Evolutionary conservation across 768 basidiomycete species (phyloP).

Genomic region (Clitopilus passeckerianus): DNA sequence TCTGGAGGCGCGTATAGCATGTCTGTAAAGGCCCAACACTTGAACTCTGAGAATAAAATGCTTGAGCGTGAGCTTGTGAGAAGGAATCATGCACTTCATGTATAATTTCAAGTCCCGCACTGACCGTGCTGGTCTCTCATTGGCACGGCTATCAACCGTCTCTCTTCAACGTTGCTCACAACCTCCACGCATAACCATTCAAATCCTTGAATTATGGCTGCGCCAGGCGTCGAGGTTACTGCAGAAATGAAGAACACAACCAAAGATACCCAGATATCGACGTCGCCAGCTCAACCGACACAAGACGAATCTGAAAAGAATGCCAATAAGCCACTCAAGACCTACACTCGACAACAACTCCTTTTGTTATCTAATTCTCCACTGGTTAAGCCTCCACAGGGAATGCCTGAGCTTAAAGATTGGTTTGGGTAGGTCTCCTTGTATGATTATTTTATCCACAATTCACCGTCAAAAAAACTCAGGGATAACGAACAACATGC

Average conservation of each 20-base stretch:
- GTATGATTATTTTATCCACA: slow-evolving; percentile 3
- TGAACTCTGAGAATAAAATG: slow-evolving; percentile 71
- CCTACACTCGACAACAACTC: slow-evolving; percentile 68
- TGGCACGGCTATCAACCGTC: slow-evolving; percentile 12
- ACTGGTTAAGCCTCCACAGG: slow-evolving; percentile 60
- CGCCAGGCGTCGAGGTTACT: slow-evolving; percentile 3
- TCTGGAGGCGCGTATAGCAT: slow-evolving; percentile 64
- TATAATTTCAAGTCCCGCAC: slow-evolving; percentile 37
- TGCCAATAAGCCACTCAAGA: slow-evolving; percentile 41
- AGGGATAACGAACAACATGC: slow-evolving; percentile 60
- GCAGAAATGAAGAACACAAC: slow-evolving; percentile 1
- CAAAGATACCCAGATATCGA: slow-evolving; percentile 3
- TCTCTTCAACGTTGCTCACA: slow-evolving; percentile 4
- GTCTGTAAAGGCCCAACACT: slow-evolving; percentile 59
- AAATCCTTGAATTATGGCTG: slow-evolving; percentile 12
- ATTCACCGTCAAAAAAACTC: slow-evolving; percentile 15
- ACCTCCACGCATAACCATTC: not conserved
- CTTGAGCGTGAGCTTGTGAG: slow-evolving; percentile 45
- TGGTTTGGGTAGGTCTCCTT: slow-evolving; percentile 76
- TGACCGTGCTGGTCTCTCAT: not conserved
- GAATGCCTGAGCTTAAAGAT: slow-evolving; percentile 79
- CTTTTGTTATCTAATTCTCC: slow-evolving; percentile 71
- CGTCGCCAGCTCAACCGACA: slow-evolving; percentile 24
- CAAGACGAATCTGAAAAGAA: slow-evolving; percentile 21
- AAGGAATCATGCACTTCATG: slow-evolving; percentile 16